phyloP scores from a whole-genome alignment of 1,284 basidiomycete genomes.

The Ustilago sp. region DNA sequence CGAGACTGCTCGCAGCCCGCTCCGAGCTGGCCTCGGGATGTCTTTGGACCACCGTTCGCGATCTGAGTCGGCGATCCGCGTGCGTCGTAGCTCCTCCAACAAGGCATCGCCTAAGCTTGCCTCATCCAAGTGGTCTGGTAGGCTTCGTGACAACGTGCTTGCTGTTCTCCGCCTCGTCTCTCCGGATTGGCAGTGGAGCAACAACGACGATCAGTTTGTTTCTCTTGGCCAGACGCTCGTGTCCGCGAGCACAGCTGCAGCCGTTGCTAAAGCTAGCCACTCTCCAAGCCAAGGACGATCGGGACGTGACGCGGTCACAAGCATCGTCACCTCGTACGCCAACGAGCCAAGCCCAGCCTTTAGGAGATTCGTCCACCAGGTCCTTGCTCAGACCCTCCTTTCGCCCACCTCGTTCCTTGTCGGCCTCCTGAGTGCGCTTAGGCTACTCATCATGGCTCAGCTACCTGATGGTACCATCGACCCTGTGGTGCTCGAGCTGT shows the following conservation, averaged over 20 bases:
- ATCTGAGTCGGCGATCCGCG: constrained; percentile 35
- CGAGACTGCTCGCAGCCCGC: constrained; percentile 30
- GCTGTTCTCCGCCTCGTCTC: constrained; percentile 54
- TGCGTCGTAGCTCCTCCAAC: constrained; percentile 38
- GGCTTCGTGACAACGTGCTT: constrained; percentile 46
- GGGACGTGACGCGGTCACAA: constrained; percentile 30
- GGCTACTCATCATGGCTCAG: constrained; percentile 52
- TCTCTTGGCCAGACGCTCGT: constrained; percentile 41
- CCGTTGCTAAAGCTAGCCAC: constrained; percentile 22
- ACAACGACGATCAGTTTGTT: constrained; percentile 51
- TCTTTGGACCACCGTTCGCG: constrained; percentile 41
- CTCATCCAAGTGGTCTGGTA: constrained; percentile 44
- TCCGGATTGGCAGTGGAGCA: constrained; percentile 58
- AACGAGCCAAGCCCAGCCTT: constrained; percentile 65
- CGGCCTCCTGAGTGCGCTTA: constrained; percentile 61
- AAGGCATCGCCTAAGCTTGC: constrained; percentile 28
- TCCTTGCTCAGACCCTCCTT: constrained; percentile 65
- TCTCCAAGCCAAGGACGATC: constrained; percentile 25
- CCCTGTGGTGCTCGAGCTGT: constrained; percentile 58
- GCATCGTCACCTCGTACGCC: constrained; percentile 42
- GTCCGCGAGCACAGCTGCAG: constrained; percentile 13
- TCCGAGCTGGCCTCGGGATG: constrained; percentile 28
- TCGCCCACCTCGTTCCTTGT: constrained; percentile 65
- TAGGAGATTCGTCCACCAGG: constrained; percentile 66
- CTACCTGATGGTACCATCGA: constrained; percentile 50